phyloP scores from a whole-genome alignment of 179 eudicot genomes.

The Nepenthes alata region DNA sequence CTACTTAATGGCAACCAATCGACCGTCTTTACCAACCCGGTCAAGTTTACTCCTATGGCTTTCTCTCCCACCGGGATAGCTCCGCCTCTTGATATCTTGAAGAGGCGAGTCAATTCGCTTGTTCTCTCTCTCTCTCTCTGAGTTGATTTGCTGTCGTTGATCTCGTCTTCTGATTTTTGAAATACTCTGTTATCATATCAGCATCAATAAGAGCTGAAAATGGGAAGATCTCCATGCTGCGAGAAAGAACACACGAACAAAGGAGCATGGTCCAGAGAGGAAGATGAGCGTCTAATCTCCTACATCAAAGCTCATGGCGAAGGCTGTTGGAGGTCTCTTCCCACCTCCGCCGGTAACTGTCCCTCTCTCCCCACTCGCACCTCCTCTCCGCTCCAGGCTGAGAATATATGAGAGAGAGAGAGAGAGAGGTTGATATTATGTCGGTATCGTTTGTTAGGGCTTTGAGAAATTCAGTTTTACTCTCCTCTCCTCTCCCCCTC shows the following conservation, averaged over 20 bases:
- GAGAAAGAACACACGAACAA: slow-evolving; percentile 55
- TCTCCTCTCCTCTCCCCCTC: too few relatives aligned
- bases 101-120: slow-evolving; percentile 7
- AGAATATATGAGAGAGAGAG: too few relatives aligned
- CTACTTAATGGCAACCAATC: slow-evolving; percentile 35
- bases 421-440: too few relatives aligned
- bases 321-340: slow-evolving; percentile 59
- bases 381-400: too few relatives aligned
- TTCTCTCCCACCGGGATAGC: neutral
- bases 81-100: slow-evolving; percentile 1
- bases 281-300: slow-evolving; percentile 33
- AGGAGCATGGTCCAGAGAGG: slow-evolving; percentile 56
- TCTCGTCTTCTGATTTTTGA: too few relatives aligned
- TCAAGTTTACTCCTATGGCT: slow-evolving; percentile 9
- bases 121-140: slow-evolving; percentile 9
- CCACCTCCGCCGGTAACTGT: slow-evolving; percentile 37
- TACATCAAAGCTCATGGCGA: slow-evolving; percentile 50
- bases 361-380: too few relatives aligned
- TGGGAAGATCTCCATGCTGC: slow-evolving; percentile 61
- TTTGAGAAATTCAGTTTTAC: too few relatives aligned
- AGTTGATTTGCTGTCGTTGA: too few relatives aligned
- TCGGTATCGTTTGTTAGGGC: too few relatives aligned
- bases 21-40: slow-evolving; percentile 25
- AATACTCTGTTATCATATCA: too few relatives aligned
- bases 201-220: neutral